Percentiles rank a stretch among this genome's conserved stretches.
These are phyloP conservation scores for Flaveria robusta DNA, from an alignment of 129 eudicot genomes.

Conservation along the genomic window DNA sequence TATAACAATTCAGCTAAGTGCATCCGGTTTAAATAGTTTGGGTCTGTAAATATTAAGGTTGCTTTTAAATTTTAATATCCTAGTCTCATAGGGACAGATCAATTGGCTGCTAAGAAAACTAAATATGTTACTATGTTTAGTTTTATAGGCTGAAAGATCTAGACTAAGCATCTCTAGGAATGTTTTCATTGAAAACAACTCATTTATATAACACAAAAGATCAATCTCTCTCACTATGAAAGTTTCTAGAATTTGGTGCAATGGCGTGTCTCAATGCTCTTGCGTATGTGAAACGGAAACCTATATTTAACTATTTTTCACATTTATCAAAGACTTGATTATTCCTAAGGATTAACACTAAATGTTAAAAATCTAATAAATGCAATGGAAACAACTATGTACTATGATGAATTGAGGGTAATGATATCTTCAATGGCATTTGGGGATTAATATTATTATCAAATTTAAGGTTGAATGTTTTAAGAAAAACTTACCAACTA, in stretches of 20 bases:
- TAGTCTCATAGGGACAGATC: slow-evolving; percentile 6
- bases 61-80: not conserved
- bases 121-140: not conserved
- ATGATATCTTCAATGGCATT: slow-evolving; percentile 25
- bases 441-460: not conserved
- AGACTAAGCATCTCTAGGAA: not conserved
- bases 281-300: slow-evolving; percentile 4
- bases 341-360: slow-evolving; percentile 19
- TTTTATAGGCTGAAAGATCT: not conserved
- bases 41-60: not conserved
- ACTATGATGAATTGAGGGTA: not conserved
- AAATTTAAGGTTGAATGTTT: not conserved
- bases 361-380: not conserved
- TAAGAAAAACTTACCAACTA: slow-evolving; percentile 28
- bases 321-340: slow-evolving; percentile 8
- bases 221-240: slow-evolving; percentile 21
- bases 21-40: not conserved
- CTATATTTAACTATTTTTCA: slow-evolving; percentile 26
- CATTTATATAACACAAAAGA: slow-evolving; percentile 10
- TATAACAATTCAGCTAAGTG: not conserved
- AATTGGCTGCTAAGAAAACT: slow-evolving; percentile 17
- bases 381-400: slow-evolving; percentile 16
- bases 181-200: slow-evolving; percentile 17
- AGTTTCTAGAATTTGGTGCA: slow-evolving; percentile 34
- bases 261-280: not conserved